Evolutionary conservation across 129 eudicot genomes (phyloP), one percentile per base, ranked within the genome.

Genomic region (Flaveria linearis): DNA sequence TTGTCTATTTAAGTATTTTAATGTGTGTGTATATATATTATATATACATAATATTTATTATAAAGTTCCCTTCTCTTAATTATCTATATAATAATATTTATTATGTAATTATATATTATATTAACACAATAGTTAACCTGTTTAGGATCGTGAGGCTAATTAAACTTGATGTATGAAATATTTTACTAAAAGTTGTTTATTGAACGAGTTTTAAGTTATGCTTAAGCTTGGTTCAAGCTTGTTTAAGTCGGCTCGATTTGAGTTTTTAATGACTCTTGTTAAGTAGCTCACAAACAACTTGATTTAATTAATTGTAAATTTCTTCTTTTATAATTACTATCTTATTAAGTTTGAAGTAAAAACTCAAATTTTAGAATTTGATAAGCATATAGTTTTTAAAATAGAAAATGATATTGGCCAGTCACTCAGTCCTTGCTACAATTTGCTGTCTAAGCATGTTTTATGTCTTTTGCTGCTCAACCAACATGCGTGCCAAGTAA

Each of bases 391-490:
- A 36, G 45, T 20, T 51, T 20, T 76, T 36, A 3, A 39, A 51
- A 15, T 51, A 30, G 23, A 52, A 16, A 8, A 2, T 49, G 41
- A 50, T n/a, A 12, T 68, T 69, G 65, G 68, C 41, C 41, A 36
- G 41, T 36, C 41, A 36, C 41, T 55, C 26, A n/a, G 78, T 80
- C 61, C 69, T 65, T 65, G 73, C 67, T 61, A 61, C 10, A 60
- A 49, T 79, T 79, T 50, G 83, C 83, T 73, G 83, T 73, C 83
- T 65, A 64, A 52, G 61, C 79, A 80, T 80, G 83, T 80, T 80
- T 52, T 45, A 28, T 73, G 79, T 73, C 69, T 43, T 65, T 16
- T 28, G 65, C 74, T 65, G 1, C 74, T 65, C 74, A 80, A 73
- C 83, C 74, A 73, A 80, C 83, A 53, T 9, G 79, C 18, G 73